These are phyloP conservation scores for Paecilomyces variotii DNA, from an alignment of 2,329 filamentous ascomycete species.

Conservation along the genomic window DNA sequence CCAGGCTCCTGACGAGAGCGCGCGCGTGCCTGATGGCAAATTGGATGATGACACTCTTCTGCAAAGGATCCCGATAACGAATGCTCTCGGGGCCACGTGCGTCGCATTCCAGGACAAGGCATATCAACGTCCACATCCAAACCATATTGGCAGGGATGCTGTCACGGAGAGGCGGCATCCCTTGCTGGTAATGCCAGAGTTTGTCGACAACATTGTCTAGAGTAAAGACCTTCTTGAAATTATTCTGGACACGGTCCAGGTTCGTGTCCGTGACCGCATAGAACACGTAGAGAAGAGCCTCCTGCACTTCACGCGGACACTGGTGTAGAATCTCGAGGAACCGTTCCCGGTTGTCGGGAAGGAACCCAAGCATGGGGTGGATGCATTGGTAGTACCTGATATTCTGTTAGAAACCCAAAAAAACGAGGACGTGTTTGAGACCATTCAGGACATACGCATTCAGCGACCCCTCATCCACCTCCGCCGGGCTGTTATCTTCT, in stretches of 20 bases:
- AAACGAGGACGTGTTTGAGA: neutral
- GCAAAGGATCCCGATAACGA: slow-evolving; percentile 31
- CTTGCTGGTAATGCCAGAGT: neutral
- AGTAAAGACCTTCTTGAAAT: slow-evolving; percentile 27
- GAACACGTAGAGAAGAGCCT: slow-evolving; percentile 32
- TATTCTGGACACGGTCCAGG: slow-evolving; percentile 22
- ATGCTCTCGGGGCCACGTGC: slow-evolving; percentile 35
- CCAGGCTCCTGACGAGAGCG: slow-evolving; percentile 30
- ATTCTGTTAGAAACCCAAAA: slow-evolving; percentile 8
- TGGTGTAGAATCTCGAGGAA: slow-evolving; percentile 30
- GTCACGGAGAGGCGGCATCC: neutral
- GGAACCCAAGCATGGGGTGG: slow-evolving; percentile 32
- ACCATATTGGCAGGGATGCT: slow-evolving; percentile 28
- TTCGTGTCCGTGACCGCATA: slow-evolving; percentile 33
- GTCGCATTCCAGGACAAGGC: slow-evolving; percentile 37
- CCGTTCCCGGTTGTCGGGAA: slow-evolving; percentile 33
- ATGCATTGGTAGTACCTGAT: slow-evolving; percentile 34
- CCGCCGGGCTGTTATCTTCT: slow-evolving; percentile 27
- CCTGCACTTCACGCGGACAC: slow-evolving; percentile 32
- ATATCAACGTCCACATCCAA: slow-evolving; percentile 32
- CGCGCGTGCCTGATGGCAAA: slow-evolving; percentile 30
- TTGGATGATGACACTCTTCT: slow-evolving; percentile 34
- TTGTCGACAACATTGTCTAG: slow-evolving; percentile 34
- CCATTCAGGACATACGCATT: slow-evolving; percentile 25
- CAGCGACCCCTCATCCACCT: slow-evolving; percentile 31